Base-by-base conservation (phyloP, 305 asterid species). In the Rubia tinctorum region DNA sequence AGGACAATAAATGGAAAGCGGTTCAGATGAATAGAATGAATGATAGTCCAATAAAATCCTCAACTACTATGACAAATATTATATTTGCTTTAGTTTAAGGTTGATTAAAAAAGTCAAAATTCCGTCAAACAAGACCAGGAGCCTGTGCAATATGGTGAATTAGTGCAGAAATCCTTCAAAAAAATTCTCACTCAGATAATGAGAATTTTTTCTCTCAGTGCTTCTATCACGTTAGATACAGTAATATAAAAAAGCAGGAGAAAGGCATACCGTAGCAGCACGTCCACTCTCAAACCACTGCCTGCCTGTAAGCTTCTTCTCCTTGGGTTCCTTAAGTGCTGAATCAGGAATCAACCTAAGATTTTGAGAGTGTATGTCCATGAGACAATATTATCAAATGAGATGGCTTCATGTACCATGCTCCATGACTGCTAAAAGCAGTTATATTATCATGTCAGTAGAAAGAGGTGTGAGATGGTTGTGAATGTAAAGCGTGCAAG, bases 271-370 rank as follows among this genome's bases (percentile, higher is more conserved):
- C 91, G 78, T 53, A 42, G 90, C 13, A 75, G 88, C 89, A 75
- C 96, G 86, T 87, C 92, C 98, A 82, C 90, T 94, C 85, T 91
- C 98, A 82, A 95, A 95, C 96, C 96, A 95, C 81, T 87, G 98
- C 71, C 98, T 84, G 79, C 99, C 99, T 6, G 96, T 25, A 73
- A 92, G 87, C 86, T 79, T 91, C 85, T 92, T 95, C 79, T 92
- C 99, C 90, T 95, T 95, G 11, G 97, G 75, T 34, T 76, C 90
- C 66, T 94, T 51, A 83, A 95, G 96, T 63, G 93, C 97, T 18
- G 96, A 86, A 82, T 95, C 98, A 42, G 99, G 99, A 92, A 95
- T 89, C 79, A 92, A 69, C 96, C 99, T 95, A 72, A 79, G 75
- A 79, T 44, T 82, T n/a, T 20, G 66, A 77, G 55, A 65, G 76